These are phyloP conservation scores for Rhodotorula sp. DNA, from an alignment of 1,284 basidiomycete species.

Conservation along the genomic window DNA sequence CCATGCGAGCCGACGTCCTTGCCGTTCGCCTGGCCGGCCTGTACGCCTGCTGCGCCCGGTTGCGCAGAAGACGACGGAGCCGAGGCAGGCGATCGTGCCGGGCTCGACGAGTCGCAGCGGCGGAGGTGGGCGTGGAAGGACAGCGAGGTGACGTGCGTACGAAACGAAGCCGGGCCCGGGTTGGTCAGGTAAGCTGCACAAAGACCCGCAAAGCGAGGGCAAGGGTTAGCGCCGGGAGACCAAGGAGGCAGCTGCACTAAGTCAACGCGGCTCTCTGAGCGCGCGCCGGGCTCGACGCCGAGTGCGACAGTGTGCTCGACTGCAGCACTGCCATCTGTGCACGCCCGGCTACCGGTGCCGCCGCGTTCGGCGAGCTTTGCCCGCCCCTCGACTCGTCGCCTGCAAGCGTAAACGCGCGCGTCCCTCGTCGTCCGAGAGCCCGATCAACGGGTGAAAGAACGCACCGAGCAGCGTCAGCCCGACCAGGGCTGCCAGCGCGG, in stretches of 20 bases:
- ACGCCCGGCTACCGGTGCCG: too few species aligned
- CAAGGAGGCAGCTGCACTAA: background rate
- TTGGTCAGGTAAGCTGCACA: slow-evolving; percentile 83
- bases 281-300: background rate
- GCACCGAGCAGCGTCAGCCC: slow-evolving; percentile 26
- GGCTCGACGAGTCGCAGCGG: slow-evolving; percentile 65
- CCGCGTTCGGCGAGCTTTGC: too few species aligned
- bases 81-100: slow-evolving; percentile 51
- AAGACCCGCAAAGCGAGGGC: background rate
- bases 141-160: slow-evolving; percentile 89
- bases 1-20: background rate
- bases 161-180: slow-evolving; percentile 86
- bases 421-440: background rate
- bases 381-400: background rate
- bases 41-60: slow-evolving; percentile 49
- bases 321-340: too few species aligned
- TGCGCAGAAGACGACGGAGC: slow-evolving; percentile 11
- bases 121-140: slow-evolving; percentile 91
- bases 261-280: too few species aligned
- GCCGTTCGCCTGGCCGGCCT: slow-evolving; percentile 28
- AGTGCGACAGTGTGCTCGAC: background rate
- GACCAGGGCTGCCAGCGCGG: slow-evolving; percentile 10
- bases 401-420: background rate
- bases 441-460: background rate
- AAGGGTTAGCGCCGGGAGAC: background rate